Conservation (phyloP, 73 alveolate genomes). For the Tetrahymena elliotti region DNA sequence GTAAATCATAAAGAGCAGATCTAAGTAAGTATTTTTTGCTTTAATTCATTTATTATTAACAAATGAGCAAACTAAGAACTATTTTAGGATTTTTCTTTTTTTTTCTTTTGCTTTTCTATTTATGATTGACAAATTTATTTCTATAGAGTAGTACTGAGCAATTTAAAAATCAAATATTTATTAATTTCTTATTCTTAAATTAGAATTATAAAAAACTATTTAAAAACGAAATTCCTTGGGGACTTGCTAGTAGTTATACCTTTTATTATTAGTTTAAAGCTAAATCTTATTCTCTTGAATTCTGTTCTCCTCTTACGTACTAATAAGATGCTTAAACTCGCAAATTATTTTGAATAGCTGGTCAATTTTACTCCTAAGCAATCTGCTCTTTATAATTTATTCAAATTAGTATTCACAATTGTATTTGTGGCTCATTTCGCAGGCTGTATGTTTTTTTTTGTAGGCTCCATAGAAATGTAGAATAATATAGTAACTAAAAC, state of each 20-base stretch:
- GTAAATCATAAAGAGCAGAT: constrained; percentile 40
- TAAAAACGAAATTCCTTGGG: constrained; percentile 49
- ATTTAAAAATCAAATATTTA: background rate
- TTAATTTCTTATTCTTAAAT: background rate
- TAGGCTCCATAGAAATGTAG: constrained; percentile 21
- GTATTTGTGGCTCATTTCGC: constrained; percentile 21
- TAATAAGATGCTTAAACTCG: constrained; percentile 40
- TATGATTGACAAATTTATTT: background rate
- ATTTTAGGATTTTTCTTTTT: background rate
- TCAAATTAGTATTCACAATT: constrained; percentile 19
- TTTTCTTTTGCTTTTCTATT: background rate
- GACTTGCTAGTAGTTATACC: constrained; percentile 54
- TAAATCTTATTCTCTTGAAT: constrained; percentile 32
- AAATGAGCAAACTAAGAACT: background rate
- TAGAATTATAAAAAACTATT: constrained; percentile 48
- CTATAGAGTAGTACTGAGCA: background rate
- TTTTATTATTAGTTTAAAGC: constrained; percentile 39
- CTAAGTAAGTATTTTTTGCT: background rate
- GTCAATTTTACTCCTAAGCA: background rate
- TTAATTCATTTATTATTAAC: too few species aligned
- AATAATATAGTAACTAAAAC: background rate
- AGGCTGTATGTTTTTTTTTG: constrained; percentile 42
- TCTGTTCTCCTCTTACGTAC: constrained; percentile 3
- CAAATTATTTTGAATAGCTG: background rate
- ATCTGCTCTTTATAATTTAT: background rate